Conservation (phyloP, 2,329 filamentous ascomycete genomes). For the Scortechinia acanthostroma region DNA sequence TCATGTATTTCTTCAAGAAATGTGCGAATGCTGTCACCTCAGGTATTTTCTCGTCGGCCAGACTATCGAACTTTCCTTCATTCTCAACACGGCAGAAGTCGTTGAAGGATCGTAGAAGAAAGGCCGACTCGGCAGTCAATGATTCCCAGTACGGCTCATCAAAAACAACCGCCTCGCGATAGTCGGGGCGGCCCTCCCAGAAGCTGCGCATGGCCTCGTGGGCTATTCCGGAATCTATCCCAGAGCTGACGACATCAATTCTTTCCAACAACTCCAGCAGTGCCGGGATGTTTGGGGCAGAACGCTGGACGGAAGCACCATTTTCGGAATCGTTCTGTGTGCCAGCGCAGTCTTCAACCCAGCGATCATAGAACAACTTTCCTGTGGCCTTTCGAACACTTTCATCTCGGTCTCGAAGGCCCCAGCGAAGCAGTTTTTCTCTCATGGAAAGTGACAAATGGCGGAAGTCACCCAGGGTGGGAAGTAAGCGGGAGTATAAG, state of each 20-base stretch:
- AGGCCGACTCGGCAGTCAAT: constrained; percentile 76
- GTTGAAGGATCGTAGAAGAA: constrained; percentile 87
- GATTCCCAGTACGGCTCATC: constrained; percentile 75
- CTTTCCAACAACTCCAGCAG: constrained; percentile 85
- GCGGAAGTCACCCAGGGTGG: constrained; percentile 85
- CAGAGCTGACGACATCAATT: constrained; percentile 86
- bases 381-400: constrained; percentile 87
- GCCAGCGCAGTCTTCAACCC: constrained; percentile 90
- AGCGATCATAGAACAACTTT: constrained; percentile 85
- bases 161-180: constrained; percentile 66
- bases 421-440: constrained; percentile 92
- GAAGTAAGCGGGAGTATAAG: constrained; percentile 79
- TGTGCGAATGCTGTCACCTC: constrained; percentile 88
- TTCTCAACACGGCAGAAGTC: constrained; percentile 77
- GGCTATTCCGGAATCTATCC: constrained; percentile 81
- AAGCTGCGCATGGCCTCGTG: constrained; percentile 92
- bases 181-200: constrained; percentile 86
- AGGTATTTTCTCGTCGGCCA: constrained; percentile 87
- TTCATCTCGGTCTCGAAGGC: constrained; percentile 86
- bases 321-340: constrained; percentile 48
- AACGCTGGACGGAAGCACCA: constrained; percentile 25
- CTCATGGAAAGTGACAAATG: constrained; percentile 88
- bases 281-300: constrained; percentile 69
- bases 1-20: constrained; percentile 75
- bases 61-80: constrained; percentile 66